These are phyloP conservation scores for Backusella macrospora DNA, from an alignment of 192 early-diverging fungal genomes.

Conservation along the genomic window DNA sequence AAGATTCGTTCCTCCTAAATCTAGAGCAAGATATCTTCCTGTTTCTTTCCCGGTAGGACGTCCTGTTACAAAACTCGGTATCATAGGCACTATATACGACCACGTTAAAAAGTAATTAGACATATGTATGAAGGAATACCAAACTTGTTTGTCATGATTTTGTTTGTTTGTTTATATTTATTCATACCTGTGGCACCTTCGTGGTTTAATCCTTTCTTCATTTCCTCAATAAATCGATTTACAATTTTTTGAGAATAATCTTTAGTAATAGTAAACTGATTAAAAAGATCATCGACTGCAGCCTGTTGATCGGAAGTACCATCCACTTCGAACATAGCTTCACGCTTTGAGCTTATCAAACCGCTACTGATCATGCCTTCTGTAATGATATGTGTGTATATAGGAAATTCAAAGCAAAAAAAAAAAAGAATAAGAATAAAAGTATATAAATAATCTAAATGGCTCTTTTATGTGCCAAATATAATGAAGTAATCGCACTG, in stretches of 20 bases:
- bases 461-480: no score
- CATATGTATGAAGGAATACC: not conserved
- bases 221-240: slow-evolving; percentile 30
- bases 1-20: slow-evolving; percentile 94
- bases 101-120: not conserved
- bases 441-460: no score
- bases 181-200: slow-evolving; percentile 32
- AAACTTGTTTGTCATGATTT: not conserved
- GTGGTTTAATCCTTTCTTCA: slow-evolving; percentile 26
- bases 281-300: not conserved
- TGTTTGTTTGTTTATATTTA: no score
- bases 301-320: not conserved
- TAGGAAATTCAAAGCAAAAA: not conserved
- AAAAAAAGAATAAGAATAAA: not conserved
- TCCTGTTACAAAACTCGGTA: slow-evolving; percentile 81
- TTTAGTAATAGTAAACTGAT: not conserved
- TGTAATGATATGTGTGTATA: not conserved
- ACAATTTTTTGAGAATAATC: slow-evolving; percentile 10
- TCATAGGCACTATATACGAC: slow-evolving; percentile 62
- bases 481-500: no score
- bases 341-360: no score
- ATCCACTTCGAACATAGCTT: not conserved
- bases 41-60: slow-evolving; percentile 82
- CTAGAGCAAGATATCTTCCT: slow-evolving; percentile 85
- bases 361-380: no score